phyloP scores from a whole-genome alignment of 2,329 filamentous ascomycete species.

The Cladorrhinum sp. region DNA sequence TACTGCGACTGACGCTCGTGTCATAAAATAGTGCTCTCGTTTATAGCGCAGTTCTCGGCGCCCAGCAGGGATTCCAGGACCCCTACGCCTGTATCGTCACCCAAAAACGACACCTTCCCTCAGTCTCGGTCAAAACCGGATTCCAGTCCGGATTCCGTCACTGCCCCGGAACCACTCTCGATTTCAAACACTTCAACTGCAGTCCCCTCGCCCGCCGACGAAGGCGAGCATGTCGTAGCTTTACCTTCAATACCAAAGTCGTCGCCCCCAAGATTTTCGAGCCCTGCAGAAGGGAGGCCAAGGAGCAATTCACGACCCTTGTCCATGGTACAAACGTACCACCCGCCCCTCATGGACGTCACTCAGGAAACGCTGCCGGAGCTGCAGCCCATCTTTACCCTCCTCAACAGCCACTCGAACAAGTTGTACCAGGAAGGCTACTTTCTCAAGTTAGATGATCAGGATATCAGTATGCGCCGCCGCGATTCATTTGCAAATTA shows the following conservation, averaged over 20 bases:
- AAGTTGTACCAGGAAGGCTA: constrained; percentile 98
- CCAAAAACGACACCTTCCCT: constrained; percentile 36
- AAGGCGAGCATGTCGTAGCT: constrained; percentile 41
- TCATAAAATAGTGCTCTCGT: constrained; percentile 67
- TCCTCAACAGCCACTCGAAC: constrained; percentile 90
- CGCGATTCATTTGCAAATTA: neutral
- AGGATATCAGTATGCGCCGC: constrained; percentile 73
- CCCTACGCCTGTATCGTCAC: constrained; percentile 45
- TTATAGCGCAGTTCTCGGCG: constrained; percentile 77
- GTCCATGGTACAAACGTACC: constrained; percentile 83
- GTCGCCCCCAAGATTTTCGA: constrained; percentile 39
- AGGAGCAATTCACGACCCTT: constrained; percentile 65
- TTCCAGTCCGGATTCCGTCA: constrained; percentile 31
- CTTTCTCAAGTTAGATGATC: constrained; percentile 92
- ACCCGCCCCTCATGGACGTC: constrained; percentile 82
- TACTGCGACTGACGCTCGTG: constrained; percentile 33
- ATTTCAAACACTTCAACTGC: constrained; percentile 26
- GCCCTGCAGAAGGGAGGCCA: constrained; percentile 39
- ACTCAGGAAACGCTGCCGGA: constrained; percentile 85
- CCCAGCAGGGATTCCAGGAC: constrained; percentile 41
- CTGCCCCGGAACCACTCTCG: constrained; percentile 15
- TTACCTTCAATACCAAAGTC: constrained; percentile 35
- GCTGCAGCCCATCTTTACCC: constrained; percentile 89
- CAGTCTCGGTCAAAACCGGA: constrained; percentile 30
- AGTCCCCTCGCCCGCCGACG: constrained; percentile 24